Evolutionary conservation across 768 basidiomycete species (phyloP), one percentile per base, ranked within the genome.

Genomic region (Trametes punicea): DNA sequence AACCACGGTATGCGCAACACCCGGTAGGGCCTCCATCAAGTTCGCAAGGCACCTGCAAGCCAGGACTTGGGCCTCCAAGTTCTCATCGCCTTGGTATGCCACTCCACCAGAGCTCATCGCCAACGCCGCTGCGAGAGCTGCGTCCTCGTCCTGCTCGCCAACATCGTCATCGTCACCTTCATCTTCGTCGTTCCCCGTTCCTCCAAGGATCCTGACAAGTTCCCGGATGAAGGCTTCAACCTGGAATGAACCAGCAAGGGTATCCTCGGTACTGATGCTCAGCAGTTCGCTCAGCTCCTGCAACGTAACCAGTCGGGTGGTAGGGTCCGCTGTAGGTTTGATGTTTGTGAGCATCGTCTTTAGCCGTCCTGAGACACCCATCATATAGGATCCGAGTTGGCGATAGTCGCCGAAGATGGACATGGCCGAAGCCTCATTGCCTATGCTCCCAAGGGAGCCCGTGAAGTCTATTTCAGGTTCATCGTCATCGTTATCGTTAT

Each of bases 21-120:
- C 94, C 16, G 97, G 97, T 20, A 98, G 79, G n/a, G 94, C 96
- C 71, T 98, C 97, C 93, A 98, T 95, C 52, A 99, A 79, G 70
- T 99, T 98, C 45, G 95, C 96, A 49, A 99, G 77, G 69, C 97
- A 99, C 60, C 97, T 81, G 71, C 95, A 98, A 26, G 97, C 97
- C 44, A 98, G 81, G 46, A 98, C 85, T 72, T 98, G 95, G 50
- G 93, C 93, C 73, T 98, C 95, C 27, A 90, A 81, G 62, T 90
- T 90, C 56, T 91, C 90, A 64, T 93, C 90, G 29, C 88, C 90
- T 65, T 85, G 84, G 66, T 77, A 87, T 2, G 75, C 69, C 5
- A 77, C 81, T 7, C 73, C 75, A 21, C 86, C 86, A 0, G 83
- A 75, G 60, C 91, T 94, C 74, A 94, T 81, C 3, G 93, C 91